A percentile compares a stretch with the other conserved stretches of the same genome.
Evolutionary conservation across 139 green algal genomes (phyloP).

Genomic region (Desmodesmus armatus): DNA sequence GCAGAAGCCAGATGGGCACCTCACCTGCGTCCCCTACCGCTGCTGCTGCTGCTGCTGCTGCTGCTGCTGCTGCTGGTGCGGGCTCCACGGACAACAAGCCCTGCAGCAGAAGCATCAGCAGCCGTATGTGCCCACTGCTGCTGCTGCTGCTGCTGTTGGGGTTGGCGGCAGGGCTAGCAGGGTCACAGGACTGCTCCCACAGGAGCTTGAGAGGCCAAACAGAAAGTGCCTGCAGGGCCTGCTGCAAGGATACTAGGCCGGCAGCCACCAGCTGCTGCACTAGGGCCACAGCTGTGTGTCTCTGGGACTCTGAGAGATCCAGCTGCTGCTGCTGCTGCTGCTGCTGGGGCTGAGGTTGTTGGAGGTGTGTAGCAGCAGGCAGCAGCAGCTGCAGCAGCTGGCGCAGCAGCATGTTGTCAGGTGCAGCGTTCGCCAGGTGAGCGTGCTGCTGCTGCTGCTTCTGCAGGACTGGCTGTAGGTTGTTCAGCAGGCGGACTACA

Average conservation of each 20-base stretch:
- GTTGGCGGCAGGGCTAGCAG: neutral
- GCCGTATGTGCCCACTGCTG: neutral
- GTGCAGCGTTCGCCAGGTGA: neutral
- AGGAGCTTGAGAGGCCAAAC: neutral
- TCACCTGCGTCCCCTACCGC: neutral
- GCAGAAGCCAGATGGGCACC: neutral
- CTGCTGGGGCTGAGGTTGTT: neutral
- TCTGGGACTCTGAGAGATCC: constrained; percentile 14
- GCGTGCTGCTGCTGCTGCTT: neutral
- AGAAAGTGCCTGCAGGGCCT: neutral
- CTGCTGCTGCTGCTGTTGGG: constrained; percentile 22
- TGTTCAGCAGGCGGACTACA: constrained; percentile 13
- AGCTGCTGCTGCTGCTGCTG: constrained; percentile 29
- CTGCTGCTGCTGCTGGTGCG: neutral
- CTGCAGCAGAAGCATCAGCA: constrained; percentile 5
- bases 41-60: neutral
- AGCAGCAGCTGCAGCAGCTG: constrained; percentile 33
- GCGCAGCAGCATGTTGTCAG: neutral
- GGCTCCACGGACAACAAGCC: neutral
- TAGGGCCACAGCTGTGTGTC: constrained; percentile 15
- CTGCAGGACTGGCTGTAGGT: neutral
- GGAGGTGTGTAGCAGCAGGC: neutral
- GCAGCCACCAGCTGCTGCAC: constrained; percentile 30
- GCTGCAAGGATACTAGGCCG: neutral
- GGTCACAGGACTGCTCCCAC: neutral